phyloP scores from a whole-genome alignment of 352 stramenopile genomes.

The Phytophthora pseudosyringae region DNA sequence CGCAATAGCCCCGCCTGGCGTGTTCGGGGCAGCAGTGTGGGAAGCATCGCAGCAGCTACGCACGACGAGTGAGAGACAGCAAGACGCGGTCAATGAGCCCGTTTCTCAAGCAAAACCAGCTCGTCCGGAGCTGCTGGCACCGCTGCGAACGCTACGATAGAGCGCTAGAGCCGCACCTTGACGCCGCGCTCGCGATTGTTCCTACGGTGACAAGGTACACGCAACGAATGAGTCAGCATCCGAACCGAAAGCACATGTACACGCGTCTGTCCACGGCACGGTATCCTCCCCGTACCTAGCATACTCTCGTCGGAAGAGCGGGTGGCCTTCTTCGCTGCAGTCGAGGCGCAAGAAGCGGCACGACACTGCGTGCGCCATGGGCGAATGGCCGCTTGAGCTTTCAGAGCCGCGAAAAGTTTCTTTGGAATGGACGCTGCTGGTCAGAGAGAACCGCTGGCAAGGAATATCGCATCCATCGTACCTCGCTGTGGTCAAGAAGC shows the following conservation, averaged over 20 bases:
- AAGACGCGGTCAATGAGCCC: not conserved
- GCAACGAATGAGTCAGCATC: too few species aligned
- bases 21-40: conserved; percentile 54
- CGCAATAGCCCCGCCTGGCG: conserved; percentile 44
- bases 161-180: conserved; percentile 17
- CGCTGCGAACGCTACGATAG: too few species aligned
- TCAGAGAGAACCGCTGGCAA: not conserved
- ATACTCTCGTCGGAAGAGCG: conserved; percentile 37
- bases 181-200: conserved; percentile 26
- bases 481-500: not conserved
- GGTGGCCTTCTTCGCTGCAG: conserved; percentile 34
- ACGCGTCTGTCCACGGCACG: too few species aligned
- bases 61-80: not conserved
- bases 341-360: conserved; percentile 33
- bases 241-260: too few species aligned
- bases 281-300: conserved; percentile 19
- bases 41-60: conserved; percentile 42
- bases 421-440: not conserved
- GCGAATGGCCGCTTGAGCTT: not conserved
- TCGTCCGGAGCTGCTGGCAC: too few species aligned
- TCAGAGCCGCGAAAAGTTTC: not conserved
- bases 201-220: not conserved
- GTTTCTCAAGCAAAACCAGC: too few species aligned
- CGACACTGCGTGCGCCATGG: conserved; percentile 13
- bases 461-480: not conserved